Conservation (phyloP, 202 grass and related monocot genomes). For the Musa balbisiana region DNA sequence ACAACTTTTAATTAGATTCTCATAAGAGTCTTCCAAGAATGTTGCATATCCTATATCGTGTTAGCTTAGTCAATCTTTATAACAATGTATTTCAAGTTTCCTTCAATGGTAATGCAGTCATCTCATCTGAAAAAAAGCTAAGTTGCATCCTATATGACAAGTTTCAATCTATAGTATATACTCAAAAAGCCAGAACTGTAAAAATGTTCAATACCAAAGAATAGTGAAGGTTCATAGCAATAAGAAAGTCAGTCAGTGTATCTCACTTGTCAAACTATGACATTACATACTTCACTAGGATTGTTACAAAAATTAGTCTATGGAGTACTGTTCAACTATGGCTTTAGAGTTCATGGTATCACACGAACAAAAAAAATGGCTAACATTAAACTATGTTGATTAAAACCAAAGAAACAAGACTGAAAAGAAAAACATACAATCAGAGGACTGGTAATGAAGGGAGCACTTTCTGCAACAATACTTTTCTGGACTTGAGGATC, state of each 20-base stretch:
- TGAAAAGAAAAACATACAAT: conserved; percentile 40
- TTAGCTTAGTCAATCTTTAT: neutral
- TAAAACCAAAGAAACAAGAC: neutral
- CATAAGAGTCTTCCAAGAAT: neutral
- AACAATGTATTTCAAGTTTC: neutral
- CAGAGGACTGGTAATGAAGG: conserved; percentile 53
- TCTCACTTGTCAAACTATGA: too few species aligned
- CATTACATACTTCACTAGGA: neutral
- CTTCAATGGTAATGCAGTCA: neutral
- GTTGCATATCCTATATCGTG: neutral
- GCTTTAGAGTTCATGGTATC: neutral
- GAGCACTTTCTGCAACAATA: conserved; percentile 58
- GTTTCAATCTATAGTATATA: neutral
- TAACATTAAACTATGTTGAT: neutral
- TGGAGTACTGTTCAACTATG: neutral
- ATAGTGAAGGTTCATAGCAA: neutral
- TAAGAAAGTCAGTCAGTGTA: neutral
- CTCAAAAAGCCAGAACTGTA: neutral
- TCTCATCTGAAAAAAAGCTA: neutral
- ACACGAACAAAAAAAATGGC: neutral
- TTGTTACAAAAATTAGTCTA: neutral
- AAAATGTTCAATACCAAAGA: neutral
- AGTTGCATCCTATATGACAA: neutral
- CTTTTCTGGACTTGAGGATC: conserved; percentile 73
- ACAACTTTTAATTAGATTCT: neutral